These are phyloP conservation scores for Friedmanniomyces endolithicus DNA, from an alignment of 495 filamentous ascomycete genomes.

Conservation along the genomic window DNA sequence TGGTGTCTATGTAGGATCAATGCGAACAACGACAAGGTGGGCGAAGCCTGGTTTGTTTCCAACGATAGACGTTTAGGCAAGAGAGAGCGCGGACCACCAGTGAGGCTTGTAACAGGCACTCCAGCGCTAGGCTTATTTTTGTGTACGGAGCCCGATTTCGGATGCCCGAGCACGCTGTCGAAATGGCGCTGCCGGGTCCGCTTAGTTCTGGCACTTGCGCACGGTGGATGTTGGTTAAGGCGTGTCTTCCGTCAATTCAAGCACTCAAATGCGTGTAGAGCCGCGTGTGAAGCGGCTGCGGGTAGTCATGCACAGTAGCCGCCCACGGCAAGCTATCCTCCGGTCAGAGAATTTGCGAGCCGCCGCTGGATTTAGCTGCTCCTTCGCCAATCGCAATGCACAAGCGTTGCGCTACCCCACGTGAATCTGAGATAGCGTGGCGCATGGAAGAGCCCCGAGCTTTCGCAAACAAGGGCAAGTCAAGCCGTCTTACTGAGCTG, in stretches of 20 bases:
- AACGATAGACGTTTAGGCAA: conserved; percentile 13
- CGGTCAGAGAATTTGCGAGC: background rate
- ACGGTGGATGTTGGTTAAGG: background rate
- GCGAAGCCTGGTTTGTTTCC: conserved; percentile 9
- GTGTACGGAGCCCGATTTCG: background rate
- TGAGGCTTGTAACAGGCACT: conserved; percentile 10
- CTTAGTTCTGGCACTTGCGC: background rate
- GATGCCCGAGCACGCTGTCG: background rate
- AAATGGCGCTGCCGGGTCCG: background rate
- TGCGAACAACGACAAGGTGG: background rate
- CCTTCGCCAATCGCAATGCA: conserved; percentile 5
- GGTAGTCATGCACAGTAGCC: conserved; percentile 8
- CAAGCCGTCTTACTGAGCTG: background rate
- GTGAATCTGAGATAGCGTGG: background rate
- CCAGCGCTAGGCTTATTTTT: conserved; percentile 10
- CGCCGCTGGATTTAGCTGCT: background rate
- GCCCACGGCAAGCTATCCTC: background rate
- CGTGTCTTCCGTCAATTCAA: background rate
- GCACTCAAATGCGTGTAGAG: background rate
- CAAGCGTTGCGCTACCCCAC: conserved; percentile 4
- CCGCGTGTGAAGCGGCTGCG: background rate
- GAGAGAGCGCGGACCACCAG: conserved; percentile 7
- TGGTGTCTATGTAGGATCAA: conserved; percentile 19
- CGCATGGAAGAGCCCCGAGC: background rate
- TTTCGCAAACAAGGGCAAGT: background rate